Base-by-base conservation (phyloP, 1,284 basidiomycete genomes). In the Ceratobasidium papillatum region DNA sequence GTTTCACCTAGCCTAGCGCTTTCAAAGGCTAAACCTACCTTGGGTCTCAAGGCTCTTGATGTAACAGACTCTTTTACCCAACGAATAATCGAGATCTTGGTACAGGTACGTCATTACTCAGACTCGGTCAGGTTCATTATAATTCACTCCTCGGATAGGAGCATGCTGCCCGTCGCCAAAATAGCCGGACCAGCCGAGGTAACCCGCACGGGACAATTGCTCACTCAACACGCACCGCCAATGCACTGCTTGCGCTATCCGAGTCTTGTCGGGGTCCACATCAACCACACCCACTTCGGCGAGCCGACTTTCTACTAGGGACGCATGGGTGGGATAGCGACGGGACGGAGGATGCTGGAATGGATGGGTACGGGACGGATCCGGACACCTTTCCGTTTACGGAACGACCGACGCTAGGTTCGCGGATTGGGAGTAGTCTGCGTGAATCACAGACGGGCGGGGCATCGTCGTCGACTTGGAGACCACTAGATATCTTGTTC, bases 21-120 rank as follows among this genome's bases (percentile, higher is more conserved):
- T 54, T 47, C 41, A 19, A 47, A 63, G 45, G 71, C 71, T 73
- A 62, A 73, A 34, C 71, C n/a, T 51, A 22, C 22, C 38, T 54
- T 56, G 59, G 59, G 59, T n/a, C 27, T 54, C 43, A 45, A 73
- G 71, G 71, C 58, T 51, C 59, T 73, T 36, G 71, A 73, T 54
- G 59, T 73, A 45, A 73, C 71, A 41, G 71, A 73, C 59, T 30
- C 59, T 27, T 73, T 73, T 63, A 73, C 71, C 22, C 71, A 73
- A 27, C 58, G 47, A 25, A 36, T 73, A 51, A 73, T 73, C 59
- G 71, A 73, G 71, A 73, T 73, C 8, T 22, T 73, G n/a, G 71
- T 73, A 19, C 58, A 73, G 71, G 71, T 73, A 62, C 59, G 30
- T 32, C 49, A 47, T 49, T 22, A 22, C 25, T 45, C 27, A 32